Conservation (phyloP, 2,329 filamentous ascomycete genomes). For the Calonectria pteridis region DNA sequence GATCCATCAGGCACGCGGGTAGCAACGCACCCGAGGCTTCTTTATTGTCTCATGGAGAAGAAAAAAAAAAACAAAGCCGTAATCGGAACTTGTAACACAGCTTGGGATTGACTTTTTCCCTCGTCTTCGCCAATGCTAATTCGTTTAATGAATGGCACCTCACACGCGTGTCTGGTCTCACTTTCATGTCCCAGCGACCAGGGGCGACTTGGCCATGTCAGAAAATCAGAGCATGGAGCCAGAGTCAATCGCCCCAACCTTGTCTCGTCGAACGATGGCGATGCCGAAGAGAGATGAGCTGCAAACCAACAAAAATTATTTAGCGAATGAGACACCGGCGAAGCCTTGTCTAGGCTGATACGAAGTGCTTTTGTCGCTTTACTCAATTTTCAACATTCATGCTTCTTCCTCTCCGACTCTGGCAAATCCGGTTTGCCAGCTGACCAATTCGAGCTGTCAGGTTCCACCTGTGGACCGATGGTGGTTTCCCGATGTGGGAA, state of each 20-base stretch:
- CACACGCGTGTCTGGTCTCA: conserved; percentile 19
- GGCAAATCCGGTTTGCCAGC: not conserved
- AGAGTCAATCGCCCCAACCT: conserved; percentile 26
- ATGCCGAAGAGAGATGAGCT: conserved; percentile 30
- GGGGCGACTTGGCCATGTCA: conserved; percentile 16
- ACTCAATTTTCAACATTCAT: conserved; percentile 11
- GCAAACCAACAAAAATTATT: conserved; percentile 36
- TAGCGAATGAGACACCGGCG: conserved; percentile 26
- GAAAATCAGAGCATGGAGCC: conserved; percentile 41
- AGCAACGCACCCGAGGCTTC: conserved; percentile 13
- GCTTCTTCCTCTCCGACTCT: not conserved
- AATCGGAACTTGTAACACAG: not conserved
- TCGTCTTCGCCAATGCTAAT: not conserved
- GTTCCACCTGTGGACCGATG: not conserved
- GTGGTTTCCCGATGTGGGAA: not conserved
- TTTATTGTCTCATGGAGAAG: not conserved
- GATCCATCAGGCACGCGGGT: not conserved
- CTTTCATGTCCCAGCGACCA: not conserved
- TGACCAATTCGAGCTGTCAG: conserved; percentile 3
- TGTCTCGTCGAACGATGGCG: conserved; percentile 39
- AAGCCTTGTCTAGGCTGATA: conserved; percentile 21
- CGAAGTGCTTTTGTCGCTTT: conserved; percentile 13
- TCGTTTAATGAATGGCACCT: conserved; percentile 5
- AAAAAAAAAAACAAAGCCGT: not conserved
- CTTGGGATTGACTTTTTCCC: not conserved